Base-by-base conservation (phyloP, 148 eudicot species). In the Dysphania ambrosioides region DNA sequence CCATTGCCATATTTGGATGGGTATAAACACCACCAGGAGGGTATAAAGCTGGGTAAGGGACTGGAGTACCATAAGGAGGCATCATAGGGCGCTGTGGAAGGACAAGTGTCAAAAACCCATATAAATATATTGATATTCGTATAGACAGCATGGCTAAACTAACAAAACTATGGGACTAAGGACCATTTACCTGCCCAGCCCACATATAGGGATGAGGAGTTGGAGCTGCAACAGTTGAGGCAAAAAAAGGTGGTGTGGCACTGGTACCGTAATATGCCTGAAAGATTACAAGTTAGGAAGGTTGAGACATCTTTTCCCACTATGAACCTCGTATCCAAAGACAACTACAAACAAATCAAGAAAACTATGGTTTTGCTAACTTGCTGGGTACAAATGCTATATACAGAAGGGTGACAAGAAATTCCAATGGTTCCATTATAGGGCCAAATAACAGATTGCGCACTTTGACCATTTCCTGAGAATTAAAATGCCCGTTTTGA, bases 31-130 rank as follows among this genome's bases (percentile, higher is more conserved):
- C 86, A 19, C 90, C 93, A 31, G 91, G 91, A 79, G 92, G 90
- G 82, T 92, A 92, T 19, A 89, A 18, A 72, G 97, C 90, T 40
- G 96, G 94, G 84, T 90, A 95, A 63, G 91, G 97, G 69, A 95
- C 88, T 41, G 97, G 97, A 31, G 93, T 92, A 68, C 96, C 96
- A 83, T 90, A 92, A 38, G 93, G 96, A 44, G 90, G 79, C 87
- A 93, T 90, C 63, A 88, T 68, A 79, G 90, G 82, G 79, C 83
- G 88, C 90, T 87, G 86, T 73, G 71, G 73, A 78, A 64, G 64
- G 68, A 75, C 21, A 57, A 59, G 41, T 15, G 53, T 61, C 63
- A 74, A 53, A 31, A 55, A 62, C 24, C 30, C 40, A 42, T 13
- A 62, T n/a, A n/a, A n/a, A n/a, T n/a, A n/a, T n/a, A n/a, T 72